phyloP scores from a whole-genome alignment of 768 basidiomycete genomes.

The Tephrocybe sp. region DNA sequence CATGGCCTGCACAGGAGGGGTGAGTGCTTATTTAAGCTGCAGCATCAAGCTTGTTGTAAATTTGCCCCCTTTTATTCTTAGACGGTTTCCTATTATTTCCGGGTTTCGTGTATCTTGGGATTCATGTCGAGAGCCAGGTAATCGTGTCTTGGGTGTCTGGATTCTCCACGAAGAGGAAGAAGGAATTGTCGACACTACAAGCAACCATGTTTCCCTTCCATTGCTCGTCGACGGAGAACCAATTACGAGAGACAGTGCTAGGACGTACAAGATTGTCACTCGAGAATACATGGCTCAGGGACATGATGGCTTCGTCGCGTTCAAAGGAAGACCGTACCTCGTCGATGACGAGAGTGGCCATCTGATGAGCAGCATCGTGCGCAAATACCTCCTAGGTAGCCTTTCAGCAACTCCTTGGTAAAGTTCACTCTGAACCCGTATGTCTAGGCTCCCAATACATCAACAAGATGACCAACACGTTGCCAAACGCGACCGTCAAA shows the following conservation, averaged over 20 bases:
- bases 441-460: conserved; percentile 70
- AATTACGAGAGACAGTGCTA: conserved; percentile 53
- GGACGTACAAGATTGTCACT: conserved; percentile 80
- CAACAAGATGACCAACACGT: conserved; percentile 54
- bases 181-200: conserved; percentile 23
- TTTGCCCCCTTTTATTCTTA: conserved; percentile 24
- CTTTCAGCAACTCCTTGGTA: not conserved
- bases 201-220: conserved; percentile 26
- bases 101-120: conserved; percentile 89
- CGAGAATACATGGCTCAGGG: conserved; percentile 83
- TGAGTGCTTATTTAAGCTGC: conserved; percentile 27
- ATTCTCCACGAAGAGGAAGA: conserved; percentile 44
- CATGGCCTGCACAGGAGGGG: conserved; percentile 94
- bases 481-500: conserved; percentile 22
- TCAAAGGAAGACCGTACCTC: conserved; percentile 66
- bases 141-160: conserved; percentile 76
- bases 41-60: not conserved
- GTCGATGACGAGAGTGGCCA: conserved; percentile 85
- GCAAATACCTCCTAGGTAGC: conserved; percentile 84
- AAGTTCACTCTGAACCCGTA: not conserved
- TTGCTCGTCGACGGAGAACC: conserved; percentile 47
- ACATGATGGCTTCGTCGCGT: conserved; percentile 76
- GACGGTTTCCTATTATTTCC: conserved; percentile 87
- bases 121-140: conserved; percentile 66
- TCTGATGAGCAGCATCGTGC: conserved; percentile 74